phyloP scores from a whole-genome alignment of 169 alveolate genomes.

The Plasmodium ovale region DNA sequence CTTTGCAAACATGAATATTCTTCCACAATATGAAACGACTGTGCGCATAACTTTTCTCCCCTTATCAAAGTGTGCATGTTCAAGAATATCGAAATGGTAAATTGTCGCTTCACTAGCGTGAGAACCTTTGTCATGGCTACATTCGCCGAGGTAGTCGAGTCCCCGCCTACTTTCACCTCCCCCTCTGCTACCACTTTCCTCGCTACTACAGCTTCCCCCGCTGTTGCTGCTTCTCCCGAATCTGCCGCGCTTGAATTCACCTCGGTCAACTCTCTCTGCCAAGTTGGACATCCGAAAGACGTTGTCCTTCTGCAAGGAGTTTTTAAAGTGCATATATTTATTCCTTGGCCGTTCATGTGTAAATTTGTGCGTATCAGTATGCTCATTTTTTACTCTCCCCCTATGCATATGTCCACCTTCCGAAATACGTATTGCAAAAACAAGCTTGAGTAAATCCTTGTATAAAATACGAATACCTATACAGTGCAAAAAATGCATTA shows the following conservation, averaged over 20 bases:
- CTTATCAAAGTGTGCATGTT: background rate
- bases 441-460: background rate
- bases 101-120: background rate
- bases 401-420: background rate
- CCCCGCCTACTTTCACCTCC: background rate
- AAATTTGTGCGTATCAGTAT: background rate
- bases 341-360: background rate
- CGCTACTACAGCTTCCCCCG: background rate
- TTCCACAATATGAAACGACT: conserved; percentile 10
- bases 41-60: conserved; percentile 5
- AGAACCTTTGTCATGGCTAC: no score
- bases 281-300: conserved; percentile 6
- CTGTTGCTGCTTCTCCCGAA: background rate
- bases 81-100: conserved; percentile 17
- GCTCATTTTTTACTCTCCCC: background rate
- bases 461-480: conserved; percentile 21
- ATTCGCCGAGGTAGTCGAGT: no score
- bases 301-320: conserved; percentile 15
- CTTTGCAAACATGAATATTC: conserved; percentile 17
- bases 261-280: conserved; percentile 11
- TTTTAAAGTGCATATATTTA: conserved; percentile 11
- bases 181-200: background rate
- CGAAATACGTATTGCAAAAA: conserved; percentile 10
- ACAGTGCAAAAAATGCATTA: conserved; percentile 14
- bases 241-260: background rate